A percentile compares a stretch with the other conserved stretches of the same genome.
These are phyloP conservation scores for Fibroporia radiculosa DNA, from an alignment of 768 basidiomycete genomes.

Conservation along the genomic window DNA sequence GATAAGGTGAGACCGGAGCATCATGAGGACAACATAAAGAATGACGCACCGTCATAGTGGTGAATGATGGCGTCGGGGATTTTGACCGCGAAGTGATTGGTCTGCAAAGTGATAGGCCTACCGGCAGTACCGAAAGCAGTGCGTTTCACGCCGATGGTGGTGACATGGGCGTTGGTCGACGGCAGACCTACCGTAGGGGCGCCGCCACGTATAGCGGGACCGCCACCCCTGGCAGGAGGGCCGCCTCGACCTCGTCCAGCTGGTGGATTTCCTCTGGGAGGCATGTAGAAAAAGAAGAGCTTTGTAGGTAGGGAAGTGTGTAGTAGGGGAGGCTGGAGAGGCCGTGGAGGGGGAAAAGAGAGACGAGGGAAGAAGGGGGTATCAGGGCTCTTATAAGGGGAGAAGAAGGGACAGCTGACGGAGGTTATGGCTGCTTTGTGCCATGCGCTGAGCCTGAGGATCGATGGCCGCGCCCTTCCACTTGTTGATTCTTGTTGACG, in stretches of 20 bases:
- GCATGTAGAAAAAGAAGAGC: constrained; percentile 7
- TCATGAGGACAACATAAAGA: background rate
- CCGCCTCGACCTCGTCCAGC: constrained; percentile 13
- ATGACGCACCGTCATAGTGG: constrained; percentile 68
- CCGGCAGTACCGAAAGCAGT: constrained; percentile 58
- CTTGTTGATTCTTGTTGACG: constrained; percentile 15
- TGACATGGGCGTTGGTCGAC: constrained; percentile 32
- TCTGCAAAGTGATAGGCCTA: constrained; percentile 29
- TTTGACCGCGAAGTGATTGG: constrained; percentile 59
- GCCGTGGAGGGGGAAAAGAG: background rate
- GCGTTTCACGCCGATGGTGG: constrained; percentile 61
- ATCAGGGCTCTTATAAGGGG: background rate
- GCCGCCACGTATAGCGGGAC: constrained; percentile 21
- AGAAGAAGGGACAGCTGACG: background rate
- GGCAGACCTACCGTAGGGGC: constrained; percentile 16
- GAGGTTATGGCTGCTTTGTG: constrained; percentile 5
- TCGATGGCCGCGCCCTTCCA: background rate
- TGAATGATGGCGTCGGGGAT: constrained; percentile 59
- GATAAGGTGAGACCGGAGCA: background rate
- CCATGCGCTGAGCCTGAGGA: constrained; percentile 9
- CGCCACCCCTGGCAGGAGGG: constrained; percentile 10
- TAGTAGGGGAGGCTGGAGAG: background rate
- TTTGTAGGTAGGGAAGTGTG: background rate
- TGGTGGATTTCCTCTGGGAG: constrained; percentile 7
- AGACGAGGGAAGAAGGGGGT: background rate